Evolutionary conservation across 441 rosid genomes (phyloP).

Genomic region (Eutrema salsugineum): DNA sequence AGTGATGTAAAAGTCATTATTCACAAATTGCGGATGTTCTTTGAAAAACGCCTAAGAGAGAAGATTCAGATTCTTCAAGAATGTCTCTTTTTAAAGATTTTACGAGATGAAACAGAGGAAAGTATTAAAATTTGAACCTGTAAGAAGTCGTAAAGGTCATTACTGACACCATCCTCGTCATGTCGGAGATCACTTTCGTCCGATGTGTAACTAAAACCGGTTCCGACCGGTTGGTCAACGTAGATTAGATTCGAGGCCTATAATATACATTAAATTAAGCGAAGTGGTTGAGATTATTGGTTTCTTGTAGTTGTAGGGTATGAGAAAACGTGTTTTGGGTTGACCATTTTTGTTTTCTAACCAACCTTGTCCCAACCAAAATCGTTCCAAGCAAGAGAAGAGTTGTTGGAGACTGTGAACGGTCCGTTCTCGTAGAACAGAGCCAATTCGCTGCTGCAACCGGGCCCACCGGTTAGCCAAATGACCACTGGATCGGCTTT

Average conservation of each 20-base stretch:
- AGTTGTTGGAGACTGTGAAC: constrained; percentile 50
- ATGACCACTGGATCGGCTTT: constrained; percentile 78
- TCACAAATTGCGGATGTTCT: constrained; percentile 57
- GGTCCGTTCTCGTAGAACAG: constrained; percentile 95
- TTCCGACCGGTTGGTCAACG: constrained; percentile 82
- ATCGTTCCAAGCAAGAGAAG: constrained; percentile 77
- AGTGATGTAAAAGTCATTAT: constrained; percentile 77
- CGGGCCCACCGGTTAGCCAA: constrained; percentile 97
- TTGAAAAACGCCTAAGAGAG: constrained; percentile 57
- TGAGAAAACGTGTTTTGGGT: constrained; percentile 22
- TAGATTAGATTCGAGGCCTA: constrained; percentile 73
- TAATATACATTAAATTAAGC: not conserved
- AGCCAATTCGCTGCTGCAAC: constrained; percentile 85
- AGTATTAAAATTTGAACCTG: constrained; percentile 46
- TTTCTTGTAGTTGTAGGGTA: constrained; percentile 16
- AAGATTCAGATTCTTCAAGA: not conserved
- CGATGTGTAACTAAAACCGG: constrained; percentile 80
- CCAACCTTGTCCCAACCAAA: constrained; percentile 94
- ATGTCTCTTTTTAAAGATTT: not conserved
- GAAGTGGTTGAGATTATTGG: constrained; percentile 22
- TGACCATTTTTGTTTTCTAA: constrained; percentile 9
- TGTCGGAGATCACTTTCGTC: constrained; percentile 52
- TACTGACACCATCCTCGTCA: constrained; percentile 74
- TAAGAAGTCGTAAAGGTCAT: constrained; percentile 75
- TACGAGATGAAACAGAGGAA: not conserved